phyloP scores from a whole-genome alignment of 495 filamentous ascomycete species.

The Sabuloglossum arenarium region DNA sequence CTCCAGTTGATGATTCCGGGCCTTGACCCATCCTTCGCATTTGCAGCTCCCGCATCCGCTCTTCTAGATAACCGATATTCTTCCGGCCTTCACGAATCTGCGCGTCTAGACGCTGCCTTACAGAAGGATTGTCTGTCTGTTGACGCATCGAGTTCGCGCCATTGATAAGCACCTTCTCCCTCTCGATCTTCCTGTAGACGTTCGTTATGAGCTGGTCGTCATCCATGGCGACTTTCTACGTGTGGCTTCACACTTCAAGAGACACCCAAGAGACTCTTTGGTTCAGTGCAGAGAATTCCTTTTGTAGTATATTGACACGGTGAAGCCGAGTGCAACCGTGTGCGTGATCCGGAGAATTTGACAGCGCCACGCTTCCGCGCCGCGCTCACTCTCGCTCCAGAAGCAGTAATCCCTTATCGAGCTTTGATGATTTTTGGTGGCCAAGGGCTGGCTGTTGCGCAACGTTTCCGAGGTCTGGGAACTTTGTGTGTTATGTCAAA shows the following conservation, averaged over 20 bases:
- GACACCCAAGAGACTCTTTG: not conserved
- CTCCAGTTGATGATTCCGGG: constrained; percentile 19
- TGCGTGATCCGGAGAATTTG: not conserved
- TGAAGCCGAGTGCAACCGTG: not conserved
- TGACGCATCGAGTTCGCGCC: constrained; percentile 87
- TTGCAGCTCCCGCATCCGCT: constrained; percentile 71
- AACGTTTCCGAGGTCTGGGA: not conserved
- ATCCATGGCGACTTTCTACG: constrained; percentile 27
- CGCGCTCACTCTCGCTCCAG: not conserved
- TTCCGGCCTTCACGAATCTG: constrained; percentile 85
- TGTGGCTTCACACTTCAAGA: not conserved
- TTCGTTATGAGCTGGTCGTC: constrained; percentile 69
- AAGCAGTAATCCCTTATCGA: not conserved
- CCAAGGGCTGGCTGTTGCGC: not conserved
- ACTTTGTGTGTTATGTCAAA: not conserved
- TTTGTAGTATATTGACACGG: not conserved
- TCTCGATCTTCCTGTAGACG: constrained; percentile 92
- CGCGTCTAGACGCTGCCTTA: constrained; percentile 70
- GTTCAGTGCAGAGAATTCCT: not conserved
- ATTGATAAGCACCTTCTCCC: constrained; percentile 88
- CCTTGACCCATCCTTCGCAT: constrained; percentile 51
- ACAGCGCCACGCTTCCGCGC: too few species aligned
- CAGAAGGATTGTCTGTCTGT: constrained; percentile 76
- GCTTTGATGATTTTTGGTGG: not conserved
- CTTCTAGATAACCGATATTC: constrained; percentile 87